phyloP scores from a whole-genome alignment of 345 rosid genomes.

The Gossypium raimondii region DNA sequence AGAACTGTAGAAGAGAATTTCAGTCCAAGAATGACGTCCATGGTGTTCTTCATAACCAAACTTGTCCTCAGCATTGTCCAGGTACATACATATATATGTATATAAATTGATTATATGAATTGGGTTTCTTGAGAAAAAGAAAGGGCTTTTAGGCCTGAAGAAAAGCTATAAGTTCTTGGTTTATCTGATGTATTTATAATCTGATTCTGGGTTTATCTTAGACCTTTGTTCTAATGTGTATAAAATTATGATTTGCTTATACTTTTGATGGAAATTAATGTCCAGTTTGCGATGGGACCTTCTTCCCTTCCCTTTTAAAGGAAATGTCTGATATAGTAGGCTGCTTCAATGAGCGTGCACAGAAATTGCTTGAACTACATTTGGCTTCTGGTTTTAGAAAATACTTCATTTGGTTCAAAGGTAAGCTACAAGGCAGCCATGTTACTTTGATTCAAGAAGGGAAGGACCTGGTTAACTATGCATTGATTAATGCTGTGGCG shows the following conservation, averaged over 20 bases:
- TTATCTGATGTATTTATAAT: not conserved
- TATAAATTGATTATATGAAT: too few relatives aligned
- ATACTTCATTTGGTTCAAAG: constrained; percentile 69
- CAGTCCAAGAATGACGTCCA: constrained; percentile 22
- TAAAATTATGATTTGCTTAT: not conserved
- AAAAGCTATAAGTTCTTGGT: not conserved
- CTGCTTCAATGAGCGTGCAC: constrained; percentile 75
- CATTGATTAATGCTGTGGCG: constrained; percentile 77
- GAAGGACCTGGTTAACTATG: constrained; percentile 76
- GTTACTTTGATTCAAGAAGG: constrained; percentile 71
- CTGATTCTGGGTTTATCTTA: not conserved
- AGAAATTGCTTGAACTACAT: constrained; percentile 79
- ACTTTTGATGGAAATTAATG: constrained; percentile 10
- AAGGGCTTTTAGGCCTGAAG: not conserved
- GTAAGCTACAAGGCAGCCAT: constrained; percentile 45
- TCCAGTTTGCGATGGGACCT: constrained; percentile 85
- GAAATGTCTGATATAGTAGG: constrained; percentile 86
- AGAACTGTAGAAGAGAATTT: constrained; percentile 49
- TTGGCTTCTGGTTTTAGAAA: constrained; percentile 74
- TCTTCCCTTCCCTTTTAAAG: constrained; percentile 79
- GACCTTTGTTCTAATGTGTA: not conserved
- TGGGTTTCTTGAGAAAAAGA: too few relatives aligned
- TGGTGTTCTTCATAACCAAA: constrained; percentile 22
- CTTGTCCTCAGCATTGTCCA: constrained; percentile 57
- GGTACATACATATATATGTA: constrained; percentile 27